Base-by-base conservation (phyloP, 495 filamentous ascomycete genomes). In the Penicillium ucsense region DNA sequence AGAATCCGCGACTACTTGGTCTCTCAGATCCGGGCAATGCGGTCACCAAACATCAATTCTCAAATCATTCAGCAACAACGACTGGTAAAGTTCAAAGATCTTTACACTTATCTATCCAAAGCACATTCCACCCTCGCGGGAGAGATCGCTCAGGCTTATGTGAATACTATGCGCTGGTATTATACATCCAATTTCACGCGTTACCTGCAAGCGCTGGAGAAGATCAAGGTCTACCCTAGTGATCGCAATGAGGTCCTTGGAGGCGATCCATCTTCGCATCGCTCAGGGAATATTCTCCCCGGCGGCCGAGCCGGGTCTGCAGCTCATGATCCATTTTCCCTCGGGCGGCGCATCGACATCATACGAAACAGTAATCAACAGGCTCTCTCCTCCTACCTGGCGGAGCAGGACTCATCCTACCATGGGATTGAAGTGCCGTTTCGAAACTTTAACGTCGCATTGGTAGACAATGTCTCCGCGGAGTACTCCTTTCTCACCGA, bases 111-210 rank as follows among this genome's bases (percentile, higher is more conserved):
- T 59, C 76, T 97, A 33, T 79, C 82, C 35, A 79, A 77, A 50
- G 84, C 88, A 47, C 89, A 97, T 54, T 70, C 82, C 1, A 70
- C 78, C 29, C 77, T 98, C 5, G 86, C 87, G 3, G 83, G 87
- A 34, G 86, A 96, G 59, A 94, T 97, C 53, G 80, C 80, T 12
- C 87, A 91, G 67, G 92, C 92, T 5, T 98, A 98, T 54, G 83
- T 94, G 65, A 95, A 96, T 67, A 98, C 92, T 6, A 96, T 98
- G 91, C 80, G 89, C 38, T 98, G 92, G 92, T 98, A 98, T 56
- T 97, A 97, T 57, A 68, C 82, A 35, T 91, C 84, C 49, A 83
- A 96, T 63, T 98, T 98, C 62, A 83, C 80, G 4, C 86, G 91
- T 11, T 98, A 97, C 61, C 77, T 84, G 43, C 80, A 82, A 48